Evolutionary conservation across 768 basidiomycete genomes (phyloP), one percentile per base, ranked within the genome.

Genomic region (Leccinum barrowsii): DNA sequence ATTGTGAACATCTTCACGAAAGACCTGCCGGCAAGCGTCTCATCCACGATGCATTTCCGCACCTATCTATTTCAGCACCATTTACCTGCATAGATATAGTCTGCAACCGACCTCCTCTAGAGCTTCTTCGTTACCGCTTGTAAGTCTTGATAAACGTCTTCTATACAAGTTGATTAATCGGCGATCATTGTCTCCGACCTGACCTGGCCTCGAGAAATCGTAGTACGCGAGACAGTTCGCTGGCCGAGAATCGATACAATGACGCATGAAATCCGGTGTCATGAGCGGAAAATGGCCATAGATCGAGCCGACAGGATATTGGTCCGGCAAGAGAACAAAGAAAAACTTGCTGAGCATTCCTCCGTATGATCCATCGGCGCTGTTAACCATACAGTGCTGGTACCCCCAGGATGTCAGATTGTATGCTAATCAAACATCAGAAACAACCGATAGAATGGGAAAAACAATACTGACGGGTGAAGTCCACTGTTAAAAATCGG

Each of bases 271-370:
- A 24, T 64, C 58, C 4, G 91, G 90, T 4, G 81, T 82, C 65
- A 88, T 67, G 80, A 94, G 88, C 10, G 92, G 91, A 80, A 94
- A 94, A 67, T 88, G 85, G 2, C 84, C 89, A 65, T 90, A 90
- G 3, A 79, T 78, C 11, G 85, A 87, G 15, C 81, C 78, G 22
- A 78, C 73, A 11, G 84, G 82, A 70, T 88, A 94, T 60, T 87
- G 77, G 21, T 84, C 74, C 1, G 90, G 90, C 30, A 94, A 75
- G 19, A 83, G 84, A 50, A 82, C 79, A 78, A 88, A 87, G 54
- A 94, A 79, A 26, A 94, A 75, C 65, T 84, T 87, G 15, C 82
- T 83, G 59, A 93, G 78, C 73, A 89, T 80, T 17, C 90, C 90
- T 17, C 90, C 91, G 59, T 80, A 86, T 0, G 89, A 88, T 26